Conservation (phyloP, 768 basidiomycete species). For the Mycena latifolia region DNA sequence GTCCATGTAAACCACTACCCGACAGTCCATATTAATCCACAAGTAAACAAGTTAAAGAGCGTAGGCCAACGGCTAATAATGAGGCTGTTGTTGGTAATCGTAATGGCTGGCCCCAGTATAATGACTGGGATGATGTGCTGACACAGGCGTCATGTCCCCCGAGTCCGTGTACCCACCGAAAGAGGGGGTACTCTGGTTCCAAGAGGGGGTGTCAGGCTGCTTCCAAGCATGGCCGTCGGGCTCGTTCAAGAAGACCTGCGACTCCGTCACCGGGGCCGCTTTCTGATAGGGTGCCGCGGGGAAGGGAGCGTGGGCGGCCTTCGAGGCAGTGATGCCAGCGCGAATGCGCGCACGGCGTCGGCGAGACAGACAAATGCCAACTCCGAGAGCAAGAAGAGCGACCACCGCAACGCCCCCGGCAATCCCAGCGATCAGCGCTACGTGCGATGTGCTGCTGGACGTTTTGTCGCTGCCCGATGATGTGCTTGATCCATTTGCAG, state of each 20-base stretch:
- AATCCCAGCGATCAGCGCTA: slow-evolving; percentile 28
- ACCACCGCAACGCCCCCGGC: slow-evolving; percentile 26
- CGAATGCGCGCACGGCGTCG: slow-evolving; percentile 30
- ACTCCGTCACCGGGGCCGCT: neutral
- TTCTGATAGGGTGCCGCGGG: slow-evolving; percentile 11
- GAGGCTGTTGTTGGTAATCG: slow-evolving; percentile 26
- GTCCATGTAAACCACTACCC: too few relatives aligned
- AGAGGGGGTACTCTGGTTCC: slow-evolving; percentile 18
- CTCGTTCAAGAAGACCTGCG: slow-evolving; percentile 19
- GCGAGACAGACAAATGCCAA: slow-evolving; percentile 27
- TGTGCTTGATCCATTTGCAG: slow-evolving; percentile 37
- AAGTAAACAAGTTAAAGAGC: neutral
- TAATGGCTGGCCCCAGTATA: slow-evolving; percentile 5
- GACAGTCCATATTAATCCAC: neutral
- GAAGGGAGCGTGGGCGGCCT: slow-evolving; percentile 12
- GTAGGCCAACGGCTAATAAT: slow-evolving; percentile 9
- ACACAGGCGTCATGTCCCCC: slow-evolving; percentile 17
- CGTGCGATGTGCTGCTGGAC: slow-evolving; percentile 8
- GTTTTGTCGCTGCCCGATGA: neutral
- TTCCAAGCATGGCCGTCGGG: neutral
- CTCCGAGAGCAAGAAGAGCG: slow-evolving; percentile 26
- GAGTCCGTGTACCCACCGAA: slow-evolving; percentile 23
- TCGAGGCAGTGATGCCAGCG: slow-evolving; percentile 10
- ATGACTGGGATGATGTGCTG: slow-evolving; percentile 15
- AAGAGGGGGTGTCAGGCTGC: slow-evolving; percentile 3